Evolutionary conservation across 805 yeast species (phyloP).

Genomic region (Yamadazyma ubonensis): DNA sequence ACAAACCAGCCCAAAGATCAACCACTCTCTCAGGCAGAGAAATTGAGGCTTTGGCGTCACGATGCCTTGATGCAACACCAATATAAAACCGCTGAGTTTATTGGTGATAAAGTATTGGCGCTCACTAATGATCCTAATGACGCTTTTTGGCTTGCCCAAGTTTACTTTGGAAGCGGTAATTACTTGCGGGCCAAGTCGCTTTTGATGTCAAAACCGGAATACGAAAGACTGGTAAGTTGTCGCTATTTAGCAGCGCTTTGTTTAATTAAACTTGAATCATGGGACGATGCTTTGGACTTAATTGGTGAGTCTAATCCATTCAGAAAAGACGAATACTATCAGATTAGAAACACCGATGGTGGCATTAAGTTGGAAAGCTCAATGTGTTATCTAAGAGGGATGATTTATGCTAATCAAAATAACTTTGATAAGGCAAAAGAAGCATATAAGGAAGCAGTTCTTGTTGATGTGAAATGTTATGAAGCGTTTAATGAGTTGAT

Average conservation of each 20-base stretch:
- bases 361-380: slow-evolving; percentile 88
- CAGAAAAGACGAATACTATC: slow-evolving; percentile 39
- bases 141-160: slow-evolving; percentile 96
- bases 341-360: slow-evolving; percentile 60
- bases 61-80: slow-evolving; percentile 93
- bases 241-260: slow-evolving; percentile 78
- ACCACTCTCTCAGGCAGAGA: slow-evolving; percentile 72
- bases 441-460: slow-evolving; percentile 80
- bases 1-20: slow-evolving; percentile 3
- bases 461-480: slow-evolving; percentile 85
- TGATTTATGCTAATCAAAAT: slow-evolving; percentile 77
- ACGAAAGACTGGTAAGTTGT: slow-evolving; percentile 67
- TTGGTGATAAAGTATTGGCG: slow-evolving; percentile 87
- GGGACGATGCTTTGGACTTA: slow-evolving; percentile 87
- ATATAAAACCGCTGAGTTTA: slow-evolving; percentile 81
- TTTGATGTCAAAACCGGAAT: slow-evolving; percentile 52
- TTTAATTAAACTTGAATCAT: slow-evolving; percentile 64
- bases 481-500: slow-evolving; percentile 87
- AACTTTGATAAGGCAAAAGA: slow-evolving; percentile 85
- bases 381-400: slow-evolving; percentile 80
- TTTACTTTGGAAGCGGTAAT: slow-evolving; percentile 71
- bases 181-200: slow-evolving; percentile 77
- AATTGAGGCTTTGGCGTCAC: slow-evolving; percentile 86
- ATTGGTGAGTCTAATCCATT: slow-evolving; percentile 84
- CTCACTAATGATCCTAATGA: slow-evolving; percentile 87